Percentiles rank a stretch among this genome's conserved stretches.
These are phyloP conservation scores for Wickerhamomyces bovis DNA, from an alignment of 805 yeast species.

Conservation along the genomic window DNA sequence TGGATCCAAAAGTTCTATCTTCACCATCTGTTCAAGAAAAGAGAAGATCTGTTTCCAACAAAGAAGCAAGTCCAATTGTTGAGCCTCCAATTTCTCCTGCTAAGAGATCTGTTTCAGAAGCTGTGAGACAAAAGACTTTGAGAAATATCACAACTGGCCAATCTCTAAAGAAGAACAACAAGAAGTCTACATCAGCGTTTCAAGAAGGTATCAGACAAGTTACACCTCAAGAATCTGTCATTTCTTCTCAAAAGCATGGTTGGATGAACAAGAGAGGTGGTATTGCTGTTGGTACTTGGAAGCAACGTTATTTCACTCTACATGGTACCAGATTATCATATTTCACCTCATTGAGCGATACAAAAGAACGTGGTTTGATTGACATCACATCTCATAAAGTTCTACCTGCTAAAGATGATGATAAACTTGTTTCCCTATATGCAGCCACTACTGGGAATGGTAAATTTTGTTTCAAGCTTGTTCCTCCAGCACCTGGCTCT, in stretches of 20 bases:
- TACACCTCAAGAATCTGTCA: constrained; percentile 72
- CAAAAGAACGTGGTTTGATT: constrained; percentile 83
- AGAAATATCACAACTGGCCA: constrained; percentile 51
- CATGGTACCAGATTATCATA: constrained; percentile 93
- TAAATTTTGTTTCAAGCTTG: constrained; percentile 82
- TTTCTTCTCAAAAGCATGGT: constrained; percentile 73
- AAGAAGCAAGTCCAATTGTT: constrained; percentile 25
- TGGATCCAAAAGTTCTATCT: constrained; percentile 8
- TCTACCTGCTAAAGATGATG: constrained; percentile 76
- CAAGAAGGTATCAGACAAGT: constrained; percentile 80
- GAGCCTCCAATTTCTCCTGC: constrained; percentile 12
- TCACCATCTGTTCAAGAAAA: constrained; percentile 23
- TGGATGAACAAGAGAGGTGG: constrained; percentile 96
- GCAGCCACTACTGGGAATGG: constrained; percentile 95
- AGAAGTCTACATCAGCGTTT: constrained; percentile 71
- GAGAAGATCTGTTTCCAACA: constrained; percentile 48
- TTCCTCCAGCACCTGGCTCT: constrained; percentile 98
- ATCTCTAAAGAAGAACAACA: constrained; percentile 30
- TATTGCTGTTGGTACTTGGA: constrained; percentile 85
- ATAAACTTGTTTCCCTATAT: constrained; percentile 75
- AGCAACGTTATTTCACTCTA: constrained; percentile 72
- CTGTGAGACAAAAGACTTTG: constrained; percentile 44
- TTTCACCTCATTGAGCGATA: constrained; percentile 71
- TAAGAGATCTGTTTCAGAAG: constrained; percentile 44
- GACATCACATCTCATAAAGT: constrained; percentile 95